A percentile compares a stretch with the other conserved stretches of the same genome.
Conservation (phyloP, 129 eudicot genomes). For the Gnaphalium uliginosum region DNA sequence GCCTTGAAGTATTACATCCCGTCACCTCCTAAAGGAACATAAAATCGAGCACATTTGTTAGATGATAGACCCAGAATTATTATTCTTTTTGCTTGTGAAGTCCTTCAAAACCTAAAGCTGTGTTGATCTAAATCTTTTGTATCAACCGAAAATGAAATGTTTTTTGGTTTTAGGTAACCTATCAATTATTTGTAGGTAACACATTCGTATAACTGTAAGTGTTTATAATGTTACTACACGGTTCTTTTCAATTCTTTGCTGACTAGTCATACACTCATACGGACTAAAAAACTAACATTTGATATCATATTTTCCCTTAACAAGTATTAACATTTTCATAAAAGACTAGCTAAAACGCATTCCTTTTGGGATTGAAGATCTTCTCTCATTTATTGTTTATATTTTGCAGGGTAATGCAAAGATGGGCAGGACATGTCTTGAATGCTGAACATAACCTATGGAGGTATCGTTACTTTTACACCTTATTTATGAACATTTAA, state of each 20-base stretch:
- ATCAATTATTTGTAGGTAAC: not conserved
- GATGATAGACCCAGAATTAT: not conserved
- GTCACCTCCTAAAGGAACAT: not conserved
- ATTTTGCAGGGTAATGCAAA: conserved; percentile 79
- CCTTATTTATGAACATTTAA: not conserved
- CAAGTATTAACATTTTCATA: not conserved
- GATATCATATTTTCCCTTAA: not conserved
- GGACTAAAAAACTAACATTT: not conserved
- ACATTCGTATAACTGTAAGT: not conserved
- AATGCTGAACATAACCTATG: conserved; percentile 82
- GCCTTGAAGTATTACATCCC: not conserved
- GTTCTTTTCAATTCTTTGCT: not conserved
- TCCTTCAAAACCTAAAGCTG: not conserved
- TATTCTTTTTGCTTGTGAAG: not conserved
- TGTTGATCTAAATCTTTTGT: not conserved
- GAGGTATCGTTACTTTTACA: conserved; percentile 53
- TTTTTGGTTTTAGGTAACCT: not conserved
- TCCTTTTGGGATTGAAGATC: not conserved
- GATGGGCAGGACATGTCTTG: conserved; percentile 97
- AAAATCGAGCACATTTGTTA: not conserved
- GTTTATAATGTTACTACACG: not conserved
- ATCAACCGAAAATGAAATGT: not conserved
- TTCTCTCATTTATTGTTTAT: not conserved
- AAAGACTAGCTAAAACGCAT: not conserved
- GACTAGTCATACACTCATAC: not conserved